A percentile compares a stretch with the other conserved stretches of the same genome.
phyloP scores from a whole-genome alignment of 305 asterid genomes.

The Solanum hybrid region DNA sequence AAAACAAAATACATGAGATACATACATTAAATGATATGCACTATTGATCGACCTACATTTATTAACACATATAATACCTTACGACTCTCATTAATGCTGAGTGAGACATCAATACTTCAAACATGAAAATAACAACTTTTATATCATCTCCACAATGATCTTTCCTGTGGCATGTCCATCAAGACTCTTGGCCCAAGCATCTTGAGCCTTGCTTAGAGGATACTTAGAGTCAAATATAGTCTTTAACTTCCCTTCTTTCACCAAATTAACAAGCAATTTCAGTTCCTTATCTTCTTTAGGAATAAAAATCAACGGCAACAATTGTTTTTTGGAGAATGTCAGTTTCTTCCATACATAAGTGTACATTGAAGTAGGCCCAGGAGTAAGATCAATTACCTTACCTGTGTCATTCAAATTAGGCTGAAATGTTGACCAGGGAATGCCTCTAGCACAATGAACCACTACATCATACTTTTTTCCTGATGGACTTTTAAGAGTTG shows the following conservation, averaged over 20 bases:
- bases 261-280: slow-evolving; percentile 20
- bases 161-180: slow-evolving; percentile 23
- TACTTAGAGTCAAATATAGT: slow-evolving; percentile 14
- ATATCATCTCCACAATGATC: slow-evolving; percentile 14
- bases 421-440: slow-evolving; percentile 51
- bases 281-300: slow-evolving; percentile 34
- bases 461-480: slow-evolving; percentile 57
- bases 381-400: slow-evolving; percentile 56
- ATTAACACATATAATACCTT: background rate
- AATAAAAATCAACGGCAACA: slow-evolving; percentile 33
- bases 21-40: background rate
- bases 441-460: slow-evolving; percentile 40
- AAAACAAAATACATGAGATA: background rate
- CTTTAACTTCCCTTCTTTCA: slow-evolving; percentile 19
- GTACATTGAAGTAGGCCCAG: slow-evolving; percentile 39
- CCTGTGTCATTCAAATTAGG: slow-evolving; percentile 37
- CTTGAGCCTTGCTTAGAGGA: slow-evolving; percentile 18
- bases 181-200: slow-evolving; percentile 15
- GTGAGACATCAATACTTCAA: background rate
- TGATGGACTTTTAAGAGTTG: slow-evolving; percentile 54
- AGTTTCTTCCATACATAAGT: slow-evolving; percentile 40
- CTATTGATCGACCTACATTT: background rate
- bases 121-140: background rate
- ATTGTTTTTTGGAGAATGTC: slow-evolving; percentile 37
- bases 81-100: background rate